Evolutionary conservation across 345 rosid genomes (phyloP).

Genomic region (Populus alba): DNA sequence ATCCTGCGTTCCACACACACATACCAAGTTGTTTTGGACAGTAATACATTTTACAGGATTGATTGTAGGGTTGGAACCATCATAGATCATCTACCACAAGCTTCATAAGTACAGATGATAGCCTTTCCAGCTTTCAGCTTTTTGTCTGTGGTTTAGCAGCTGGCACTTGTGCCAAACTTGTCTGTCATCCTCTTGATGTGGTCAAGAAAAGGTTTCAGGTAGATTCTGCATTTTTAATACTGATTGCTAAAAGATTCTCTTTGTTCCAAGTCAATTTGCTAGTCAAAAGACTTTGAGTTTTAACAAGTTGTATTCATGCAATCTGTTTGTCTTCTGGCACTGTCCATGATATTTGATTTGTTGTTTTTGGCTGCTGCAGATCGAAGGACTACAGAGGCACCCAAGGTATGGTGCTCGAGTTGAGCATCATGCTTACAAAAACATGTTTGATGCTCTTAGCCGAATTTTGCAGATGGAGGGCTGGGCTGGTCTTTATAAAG

Average conservation of each 20-base stretch:
- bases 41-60: slow-evolving; percentile 1
- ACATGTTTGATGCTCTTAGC: slow-evolving; percentile 69
- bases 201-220: slow-evolving; percentile 99
- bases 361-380: slow-evolving; percentile 39
- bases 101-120: slow-evolving; percentile 35
- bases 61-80: slow-evolving; percentile 67
- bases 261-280: neutral
- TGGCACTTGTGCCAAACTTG: slow-evolving; percentile 98
- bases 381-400: slow-evolving; percentile 87
- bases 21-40: neutral
- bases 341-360: neutral
- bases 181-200: slow-evolving; percentile 96
- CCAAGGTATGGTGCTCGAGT: slow-evolving; percentile 86
- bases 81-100: slow-evolving; percentile 32
- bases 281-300: neutral
- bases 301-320: neutral
- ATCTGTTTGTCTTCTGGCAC: neutral
- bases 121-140: slow-evolving; percentile 75
- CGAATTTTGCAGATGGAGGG: slow-evolving; percentile 67
- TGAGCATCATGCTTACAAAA: slow-evolving; percentile 65
- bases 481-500: slow-evolving; percentile 91
- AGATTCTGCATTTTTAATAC: slow-evolving; percentile 11
- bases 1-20: neutral
- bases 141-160: slow-evolving; percentile 85
- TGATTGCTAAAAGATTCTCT: neutral